These are phyloP conservation scores for Coniochaeta sp. DNA, from an alignment of 2,329 filamentous ascomycete genomes.

Conservation along the genomic window DNA sequence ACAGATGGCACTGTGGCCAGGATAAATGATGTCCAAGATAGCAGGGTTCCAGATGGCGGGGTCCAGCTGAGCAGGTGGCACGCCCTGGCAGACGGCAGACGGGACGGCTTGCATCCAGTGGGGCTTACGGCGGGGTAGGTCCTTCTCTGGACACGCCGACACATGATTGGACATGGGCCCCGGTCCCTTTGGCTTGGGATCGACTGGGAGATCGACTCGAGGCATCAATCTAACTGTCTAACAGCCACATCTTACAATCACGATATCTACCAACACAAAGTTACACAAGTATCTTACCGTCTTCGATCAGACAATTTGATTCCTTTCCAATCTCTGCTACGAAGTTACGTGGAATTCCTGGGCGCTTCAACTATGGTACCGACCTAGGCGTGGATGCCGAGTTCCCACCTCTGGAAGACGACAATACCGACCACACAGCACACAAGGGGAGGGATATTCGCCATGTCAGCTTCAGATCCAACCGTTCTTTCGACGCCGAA, in stretches of 20 bases:
- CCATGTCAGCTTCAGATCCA: neutral
- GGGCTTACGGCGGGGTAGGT: neutral
- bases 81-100: neutral
- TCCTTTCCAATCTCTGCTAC: neutral
- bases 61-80: neutral
- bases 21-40: neutral
- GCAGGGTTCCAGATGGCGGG: neutral
- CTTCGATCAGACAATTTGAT: neutral
- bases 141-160: too few species aligned
- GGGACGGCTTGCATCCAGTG: neutral
- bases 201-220: neutral
- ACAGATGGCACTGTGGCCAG: too few species aligned
- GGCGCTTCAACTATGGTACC: neutral
- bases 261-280: neutral
- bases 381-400: neutral
- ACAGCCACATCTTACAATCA: neutral
- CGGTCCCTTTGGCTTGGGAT: neutral
- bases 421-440: neutral
- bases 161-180: neutral
- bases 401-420: neutral
- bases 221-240: neutral
- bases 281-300: neutral
- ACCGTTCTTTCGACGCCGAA: slow-evolving; percentile 16
- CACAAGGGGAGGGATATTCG: neutral
- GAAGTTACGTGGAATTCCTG: neutral